Evolutionary conservation across 768 basidiomycete genomes (phyloP), one percentile per base, ranked within the genome.

Genomic region (Rubroboletus satanas): DNA sequence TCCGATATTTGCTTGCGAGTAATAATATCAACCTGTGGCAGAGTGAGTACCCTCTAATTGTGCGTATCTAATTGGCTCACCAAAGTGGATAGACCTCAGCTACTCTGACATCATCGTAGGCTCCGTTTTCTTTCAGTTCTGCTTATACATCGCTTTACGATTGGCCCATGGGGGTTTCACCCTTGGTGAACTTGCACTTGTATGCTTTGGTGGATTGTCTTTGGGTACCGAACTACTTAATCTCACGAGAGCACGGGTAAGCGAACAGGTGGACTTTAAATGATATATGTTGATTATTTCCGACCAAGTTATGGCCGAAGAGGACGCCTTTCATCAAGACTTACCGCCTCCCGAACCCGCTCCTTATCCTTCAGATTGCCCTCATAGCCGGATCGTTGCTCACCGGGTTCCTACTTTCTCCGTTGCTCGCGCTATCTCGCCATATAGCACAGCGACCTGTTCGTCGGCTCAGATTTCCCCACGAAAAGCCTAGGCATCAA

Each of bases 81-180:
- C 39, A 23, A 35, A 45, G 39, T 55, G 55, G 35, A 49, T 64
- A 96, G 94, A 92, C 71, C 75, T 95, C 65, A 87, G 80, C 56
- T 78, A 81, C 57, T 83, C 90, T 52, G 95, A 98, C 63, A 77
- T 90, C 52, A 72, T 81, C 14, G 74, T 88, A 23, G 80, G 82
- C 35, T 84, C 92, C 2, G 66, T 89, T 41, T 93, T 95, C 73
- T 97, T 88, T 69, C 97, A 98, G 68, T 88, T 94, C 66, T 84
- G 92, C 48, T 76, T 98, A 44, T 99, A 98, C 70, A 78, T 89
- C 45, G 89, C 90, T 39, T 79, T 97, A 39, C 83, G 97, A 23
- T 78, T 99, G 42, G 95, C 94, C 5, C 89, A 97, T 63, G 83
- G 89, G n/a, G 91, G 90, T 11, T 95, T 98, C 72, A 98, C 95